These are phyloP conservation scores for Camellia sinensis DNA, from an alignment of 148 eudicot genomes.

Conservation along the genomic window DNA sequence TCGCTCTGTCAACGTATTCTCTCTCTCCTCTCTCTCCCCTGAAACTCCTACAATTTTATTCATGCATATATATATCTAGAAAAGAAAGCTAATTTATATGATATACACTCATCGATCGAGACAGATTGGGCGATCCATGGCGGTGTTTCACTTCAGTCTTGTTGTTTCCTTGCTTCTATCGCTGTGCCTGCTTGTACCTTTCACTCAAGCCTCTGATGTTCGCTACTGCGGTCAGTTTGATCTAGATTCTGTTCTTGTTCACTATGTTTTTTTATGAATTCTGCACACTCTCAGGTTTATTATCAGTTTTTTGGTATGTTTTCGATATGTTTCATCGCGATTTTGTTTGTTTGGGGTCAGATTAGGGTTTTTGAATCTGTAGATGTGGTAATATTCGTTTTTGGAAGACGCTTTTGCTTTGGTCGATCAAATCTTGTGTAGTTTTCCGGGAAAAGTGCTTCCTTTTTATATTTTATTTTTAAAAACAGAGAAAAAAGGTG, in stretches of 20 bases:
- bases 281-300: background rate
- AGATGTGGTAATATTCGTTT: background rate
- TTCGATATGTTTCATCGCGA: background rate
- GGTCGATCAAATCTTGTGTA: background rate
- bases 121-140: constrained; percentile 15
- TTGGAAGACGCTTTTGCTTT: background rate
- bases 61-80: background rate
- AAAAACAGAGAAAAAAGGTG: background rate
- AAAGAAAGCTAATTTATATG: background rate
- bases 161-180: constrained; percentile 29
- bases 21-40: background rate
- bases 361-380: background rate
- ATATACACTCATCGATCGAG: background rate
- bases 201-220: constrained; percentile 34
- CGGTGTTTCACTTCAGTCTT: constrained; percentile 10
- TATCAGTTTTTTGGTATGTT: background rate
- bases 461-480: background rate
- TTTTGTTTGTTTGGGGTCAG: background rate
- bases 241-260: background rate
- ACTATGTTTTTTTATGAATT: background rate
- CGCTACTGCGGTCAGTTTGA: constrained; percentile 51
- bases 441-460: background rate
- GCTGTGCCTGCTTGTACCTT: constrained; percentile 33
- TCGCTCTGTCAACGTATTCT: background rate
- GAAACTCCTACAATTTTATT: too few species aligned